Evolutionary conservation across 2,329 filamentous ascomycete genomes (phyloP), one percentile per base, ranked within the genome.

Genomic region (Colletotrichum sp.): DNA sequence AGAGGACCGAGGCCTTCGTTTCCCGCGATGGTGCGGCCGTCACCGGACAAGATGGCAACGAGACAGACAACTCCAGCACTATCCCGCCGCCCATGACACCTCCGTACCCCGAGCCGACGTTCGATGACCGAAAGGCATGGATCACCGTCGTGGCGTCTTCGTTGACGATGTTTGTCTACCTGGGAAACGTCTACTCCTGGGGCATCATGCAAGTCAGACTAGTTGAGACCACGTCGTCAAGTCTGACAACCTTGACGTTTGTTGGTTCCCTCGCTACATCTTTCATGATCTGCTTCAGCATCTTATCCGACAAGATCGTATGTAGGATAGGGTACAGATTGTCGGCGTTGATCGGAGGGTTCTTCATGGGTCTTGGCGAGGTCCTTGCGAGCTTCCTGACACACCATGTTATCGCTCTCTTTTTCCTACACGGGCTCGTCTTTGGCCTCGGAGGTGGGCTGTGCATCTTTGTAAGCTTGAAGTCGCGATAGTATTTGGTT

Each of bases 101-200:
- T 12, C 12, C 64, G 15, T 49, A 52, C 16, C 16, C 13, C 6
- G 64, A 61, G 16, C 32, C 55, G 8, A 69, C 59, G 1, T 69
- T 29, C 34, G 70, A 74, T 22, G 74, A 69, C 22, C 34, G 49
- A 25, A 52, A 36, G 12, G 80, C 79, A 9, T 82, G 80, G 81
- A 36, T 81, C 11, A 79, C 81, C 19, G 81, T 81, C 5, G 66
- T 77, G 8, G 81, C 81, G 3, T 77, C 80, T 1, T 78, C 80
- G 0, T 70, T 76, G 63, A 78, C 79, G 1, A 75, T 82, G 22
- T 82, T 82, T 59, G 78, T 80, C n/a, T 82, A 81, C 71, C 79
- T 82, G 69, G 81, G 81, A 15, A 79, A 81, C 52, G 78, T 82
- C 64, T 81, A 82, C 72, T 81, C 79, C 1, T 81, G 80, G 80